Evolutionary conservation across 129 eudicot species (phyloP).

Genomic region (Ambrosia trifida): DNA sequence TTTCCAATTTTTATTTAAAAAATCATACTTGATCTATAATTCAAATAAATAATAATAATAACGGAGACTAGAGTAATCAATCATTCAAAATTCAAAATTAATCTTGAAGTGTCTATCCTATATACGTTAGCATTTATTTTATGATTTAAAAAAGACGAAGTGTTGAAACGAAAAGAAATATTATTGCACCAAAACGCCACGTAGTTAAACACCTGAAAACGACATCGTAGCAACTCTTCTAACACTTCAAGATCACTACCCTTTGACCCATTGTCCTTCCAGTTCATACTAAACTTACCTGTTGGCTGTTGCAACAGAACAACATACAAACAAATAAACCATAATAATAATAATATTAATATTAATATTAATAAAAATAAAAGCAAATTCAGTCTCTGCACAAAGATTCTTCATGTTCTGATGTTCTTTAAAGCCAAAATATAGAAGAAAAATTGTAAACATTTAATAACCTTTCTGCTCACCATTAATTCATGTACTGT

Average conservation of each 20-base stretch:
- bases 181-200: conserved; percentile 24
- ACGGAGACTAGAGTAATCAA: conserved; percentile 7
- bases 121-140: background rate
- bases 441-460: conserved; percentile 17
- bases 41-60: background rate
- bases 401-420: conserved; percentile 37
- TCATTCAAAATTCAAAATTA: conserved; percentile 8
- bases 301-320: conserved; percentile 19
- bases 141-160: conserved; percentile 18
- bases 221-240: conserved; percentile 15
- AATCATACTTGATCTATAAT: too few relatives aligned
- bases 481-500: conserved; percentile 23
- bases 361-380: background rate
- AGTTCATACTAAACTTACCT: conserved; percentile 24
- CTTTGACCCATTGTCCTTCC: conserved; percentile 10
- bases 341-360: background rate
- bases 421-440: conserved; percentile 3
- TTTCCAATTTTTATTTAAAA: background rate
- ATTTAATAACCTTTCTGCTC: conserved; percentile 8
- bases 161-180: background rate
- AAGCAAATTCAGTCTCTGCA: conserved; percentile 10
- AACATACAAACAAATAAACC: conserved; percentile 12
- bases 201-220: conserved; percentile 12
- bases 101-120: background rate
- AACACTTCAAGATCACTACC: conserved; percentile 17